Base-by-base conservation (phyloP, 768 basidiomycete genomes). In the Naganishia randhawae region DNA sequence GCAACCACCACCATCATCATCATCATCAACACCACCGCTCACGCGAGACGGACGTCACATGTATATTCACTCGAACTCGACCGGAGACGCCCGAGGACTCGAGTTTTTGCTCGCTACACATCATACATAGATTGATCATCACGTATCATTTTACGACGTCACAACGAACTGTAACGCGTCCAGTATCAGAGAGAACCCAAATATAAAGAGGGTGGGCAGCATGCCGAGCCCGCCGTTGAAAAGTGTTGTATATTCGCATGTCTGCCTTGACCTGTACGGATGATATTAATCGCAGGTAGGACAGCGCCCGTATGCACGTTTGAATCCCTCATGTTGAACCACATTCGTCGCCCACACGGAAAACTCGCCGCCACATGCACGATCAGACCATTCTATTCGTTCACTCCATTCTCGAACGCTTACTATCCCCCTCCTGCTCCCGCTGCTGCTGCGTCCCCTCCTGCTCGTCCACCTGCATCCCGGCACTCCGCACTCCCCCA, bases 381-480 rank as follows among this genome's bases (percentile, higher is more conserved):
- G 45, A 48, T 48, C n/a, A 54, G 27, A 37, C n/a, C 27, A 5
- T 19, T 54, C 53, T 6, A 16, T 10, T 17, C 5, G 29, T 50
- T 53, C 29, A 69, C 25, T 66, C 69, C 31, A 32, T 61, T 39
- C 69, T 55, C 41, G 69, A 50, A 22, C 69, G 53, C 53, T 69
- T 69, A 32, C 62, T 65, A 51, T 52, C 64, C 63, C 29, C 42
- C 29, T 52, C 63, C 5, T 45, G 64, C 17, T 35, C 63, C 19
- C 22, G 9, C 31, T 55, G 27, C 32, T 31, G 37, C n/a, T 31
- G 41, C 29, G 1, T 8, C 5, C 7, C 45, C 9, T 41, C 62
- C 25, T 51, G 27, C 51, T 8, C 16, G 3, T n/a, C 8, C 54
- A 1, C 42, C 39, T 33, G 37, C 62, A 8, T 22, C 37, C 8